Conservation (phyloP, 2,329 filamentous ascomycete species). For the Amauroascus verrucosus region DNA sequence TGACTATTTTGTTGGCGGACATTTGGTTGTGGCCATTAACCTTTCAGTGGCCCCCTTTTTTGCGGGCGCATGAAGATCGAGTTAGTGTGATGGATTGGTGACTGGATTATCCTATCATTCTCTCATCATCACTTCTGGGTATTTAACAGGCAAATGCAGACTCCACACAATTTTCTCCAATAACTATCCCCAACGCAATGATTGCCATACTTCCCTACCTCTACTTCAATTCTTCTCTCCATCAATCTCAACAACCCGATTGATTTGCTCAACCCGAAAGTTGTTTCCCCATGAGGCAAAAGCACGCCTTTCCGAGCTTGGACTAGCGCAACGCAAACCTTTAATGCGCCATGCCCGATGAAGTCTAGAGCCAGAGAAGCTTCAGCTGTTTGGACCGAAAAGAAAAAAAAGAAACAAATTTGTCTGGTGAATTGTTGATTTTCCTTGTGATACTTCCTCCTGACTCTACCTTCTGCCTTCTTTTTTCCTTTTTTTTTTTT, state of each 20-base stretch:
- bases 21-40: background rate
- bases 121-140: too few relatives aligned
- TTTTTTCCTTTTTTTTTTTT: conserved; percentile 10
- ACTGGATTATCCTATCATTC: too few relatives aligned
- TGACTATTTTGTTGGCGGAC: too few relatives aligned
- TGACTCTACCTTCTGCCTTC: conserved; percentile 6
- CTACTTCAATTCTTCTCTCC: too few relatives aligned
- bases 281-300: background rate
- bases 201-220: too few relatives aligned
- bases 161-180: too few relatives aligned
- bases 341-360: background rate
- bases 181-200: too few relatives aligned
- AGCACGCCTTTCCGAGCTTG: background rate
- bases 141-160: too few relatives aligned
- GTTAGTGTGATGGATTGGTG: background rate
- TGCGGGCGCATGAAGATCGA: background rate
- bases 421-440: background rate
- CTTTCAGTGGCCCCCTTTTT: background rate
- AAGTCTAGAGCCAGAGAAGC: conserved; percentile 1
- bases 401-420: conserved; percentile 4
- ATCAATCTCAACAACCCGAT: too few relatives aligned
- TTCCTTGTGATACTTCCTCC: conserved; percentile 12
- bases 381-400: background rate
- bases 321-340: conserved; percentile 37
- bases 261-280: too few relatives aligned